Percentiles rank a stretch among this genome's conserved stretches.
Evolutionary conservation across 371 early-diverging fungal species (phyloP).

Genomic region (Capniomyces stellatus): DNA sequence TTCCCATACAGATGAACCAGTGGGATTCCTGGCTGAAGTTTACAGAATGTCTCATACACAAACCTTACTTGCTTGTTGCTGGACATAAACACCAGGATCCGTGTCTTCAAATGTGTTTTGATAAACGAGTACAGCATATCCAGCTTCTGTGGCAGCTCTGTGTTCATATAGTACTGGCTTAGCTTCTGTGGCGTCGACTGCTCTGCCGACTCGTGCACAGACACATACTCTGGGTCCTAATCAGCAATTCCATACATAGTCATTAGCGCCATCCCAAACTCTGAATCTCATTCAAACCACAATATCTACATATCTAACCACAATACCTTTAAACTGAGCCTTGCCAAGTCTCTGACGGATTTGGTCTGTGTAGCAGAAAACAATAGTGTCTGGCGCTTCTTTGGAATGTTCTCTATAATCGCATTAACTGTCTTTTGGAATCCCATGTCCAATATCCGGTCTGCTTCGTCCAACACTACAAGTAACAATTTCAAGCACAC

Average conservation of each 20-base stretch:
- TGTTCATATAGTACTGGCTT: constrained; percentile 66
- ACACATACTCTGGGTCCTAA: constrained; percentile 75
- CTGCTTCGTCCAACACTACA: constrained; percentile 93
- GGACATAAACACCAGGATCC: constrained; percentile 73
- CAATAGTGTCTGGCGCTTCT: constrained; percentile 71
- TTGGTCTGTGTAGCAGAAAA: constrained; percentile 96
- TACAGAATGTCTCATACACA: constrained; percentile 84
- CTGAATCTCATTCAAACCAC: too few species aligned
- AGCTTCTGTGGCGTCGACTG: constrained; percentile 64
- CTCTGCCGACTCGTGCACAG: constrained; percentile 75
- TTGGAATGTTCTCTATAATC: constrained; percentile 79
- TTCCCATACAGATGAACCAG: constrained; percentile 85
- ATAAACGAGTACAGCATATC: constrained; percentile 87
- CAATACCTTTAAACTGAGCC: constrained; percentile 45
- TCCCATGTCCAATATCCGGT: constrained; percentile 86
- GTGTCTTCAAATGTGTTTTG: constrained; percentile 67
- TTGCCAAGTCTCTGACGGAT: constrained; percentile 78
- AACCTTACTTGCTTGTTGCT: constrained; percentile 84
- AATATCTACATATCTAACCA: background rate
- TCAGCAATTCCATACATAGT: background rate
- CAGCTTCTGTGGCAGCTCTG: constrained; percentile 64
- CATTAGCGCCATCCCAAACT: too few species aligned
- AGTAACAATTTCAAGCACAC: background rate
- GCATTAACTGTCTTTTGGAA: constrained; percentile 89
- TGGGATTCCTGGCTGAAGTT: constrained; percentile 81